Conservation (phyloP, 768 basidiomycete genomes). For the Flagelloscypha sp. region DNA sequence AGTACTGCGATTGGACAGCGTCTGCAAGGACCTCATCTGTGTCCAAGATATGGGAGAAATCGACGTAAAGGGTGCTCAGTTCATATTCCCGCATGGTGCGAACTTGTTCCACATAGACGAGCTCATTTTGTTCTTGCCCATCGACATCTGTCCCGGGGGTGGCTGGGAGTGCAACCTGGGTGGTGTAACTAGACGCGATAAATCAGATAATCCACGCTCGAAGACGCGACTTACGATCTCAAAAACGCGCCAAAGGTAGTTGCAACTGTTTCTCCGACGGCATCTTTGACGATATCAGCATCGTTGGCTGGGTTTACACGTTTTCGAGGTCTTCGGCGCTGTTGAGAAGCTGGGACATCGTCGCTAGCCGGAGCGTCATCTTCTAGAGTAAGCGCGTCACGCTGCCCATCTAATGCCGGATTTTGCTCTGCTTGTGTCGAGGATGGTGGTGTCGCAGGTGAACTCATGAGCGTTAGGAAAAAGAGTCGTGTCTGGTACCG, state of each 20-base stretch:
- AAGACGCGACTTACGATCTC: slow-evolving; percentile 58
- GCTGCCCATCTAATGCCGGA: slow-evolving; percentile 23
- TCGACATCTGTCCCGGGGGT: slow-evolving; percentile 75
- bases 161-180: slow-evolving; percentile 67
- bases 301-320: slow-evolving; percentile 42
- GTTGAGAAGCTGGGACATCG: slow-evolving; percentile 28
- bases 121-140: slow-evolving; percentile 53
- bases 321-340: slow-evolving; percentile 40
- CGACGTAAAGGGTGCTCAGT: slow-evolving; percentile 92
- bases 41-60: slow-evolving; percentile 84
- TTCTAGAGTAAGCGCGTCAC: slow-evolving; percentile 47
- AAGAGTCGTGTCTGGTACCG: background rate
- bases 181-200: slow-evolving; percentile 61
- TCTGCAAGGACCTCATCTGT: slow-evolving; percentile 89
- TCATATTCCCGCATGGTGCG: slow-evolving; percentile 93
- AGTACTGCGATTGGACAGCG: slow-evolving; percentile 92
- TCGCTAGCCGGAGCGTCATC: slow-evolving; percentile 39
- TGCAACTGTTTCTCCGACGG: slow-evolving; percentile 91
- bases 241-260: slow-evolving; percentile 89
- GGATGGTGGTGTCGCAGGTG: slow-evolving; percentile 2
- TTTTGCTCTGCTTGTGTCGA: slow-evolving; percentile 44
- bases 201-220: slow-evolving; percentile 6
- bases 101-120: slow-evolving; percentile 88
- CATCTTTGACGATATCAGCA: slow-evolving; percentile 83
- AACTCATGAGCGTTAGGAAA: background rate